Percentiles rank a stretch among this genome's conserved stretches.
phyloP scores from a whole-genome alignment of 495 filamentous ascomycete species.

The Hypoxylon fuscum region DNA sequence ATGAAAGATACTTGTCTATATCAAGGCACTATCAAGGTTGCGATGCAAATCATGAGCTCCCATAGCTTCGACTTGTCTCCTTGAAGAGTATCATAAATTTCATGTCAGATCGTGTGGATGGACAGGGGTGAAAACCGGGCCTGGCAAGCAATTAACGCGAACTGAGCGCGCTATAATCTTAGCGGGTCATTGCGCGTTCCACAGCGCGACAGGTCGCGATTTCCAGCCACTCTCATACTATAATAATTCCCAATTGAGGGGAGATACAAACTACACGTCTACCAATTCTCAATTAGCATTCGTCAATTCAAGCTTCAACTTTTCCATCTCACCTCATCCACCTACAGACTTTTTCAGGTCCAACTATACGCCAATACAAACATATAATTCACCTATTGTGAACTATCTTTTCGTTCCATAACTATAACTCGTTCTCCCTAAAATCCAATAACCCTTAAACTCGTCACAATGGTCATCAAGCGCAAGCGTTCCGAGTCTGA shows the following conservation, averaged over 20 bases:
- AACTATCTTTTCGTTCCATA: not conserved
- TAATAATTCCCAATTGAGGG: slow-evolving; percentile 15
- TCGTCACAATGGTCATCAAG: slow-evolving; percentile 55
- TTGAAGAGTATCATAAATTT: no score
- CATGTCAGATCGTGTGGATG: no score
- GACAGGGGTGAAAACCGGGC: not conserved
- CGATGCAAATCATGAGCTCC: no score
- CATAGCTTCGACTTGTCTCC: no score
- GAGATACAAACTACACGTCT: slow-evolving; percentile 10
- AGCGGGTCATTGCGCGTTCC: slow-evolving; percentile 15
- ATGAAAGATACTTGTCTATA: no score
- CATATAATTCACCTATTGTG: slow-evolving; percentile 2
- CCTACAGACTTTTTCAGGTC: not conserved
- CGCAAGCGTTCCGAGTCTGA: slow-evolving; percentile 63
- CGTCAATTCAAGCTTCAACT: slow-evolving; percentile 17
- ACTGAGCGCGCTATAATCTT: slow-evolving; percentile 33
- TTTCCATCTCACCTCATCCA: slow-evolving; percentile 24
- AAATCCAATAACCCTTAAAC: not conserved
- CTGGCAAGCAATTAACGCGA: slow-evolving; percentile 36
- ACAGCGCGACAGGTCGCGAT: slow-evolving; percentile 35
- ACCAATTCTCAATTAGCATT: slow-evolving; percentile 25
- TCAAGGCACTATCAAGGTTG: no score
- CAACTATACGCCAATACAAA: not conserved
- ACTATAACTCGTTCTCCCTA: not conserved
- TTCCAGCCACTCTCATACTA: slow-evolving; percentile 19